phyloP scores from a whole-genome alignment of 306 rosid species.

The Quillaja saponaria region DNA sequence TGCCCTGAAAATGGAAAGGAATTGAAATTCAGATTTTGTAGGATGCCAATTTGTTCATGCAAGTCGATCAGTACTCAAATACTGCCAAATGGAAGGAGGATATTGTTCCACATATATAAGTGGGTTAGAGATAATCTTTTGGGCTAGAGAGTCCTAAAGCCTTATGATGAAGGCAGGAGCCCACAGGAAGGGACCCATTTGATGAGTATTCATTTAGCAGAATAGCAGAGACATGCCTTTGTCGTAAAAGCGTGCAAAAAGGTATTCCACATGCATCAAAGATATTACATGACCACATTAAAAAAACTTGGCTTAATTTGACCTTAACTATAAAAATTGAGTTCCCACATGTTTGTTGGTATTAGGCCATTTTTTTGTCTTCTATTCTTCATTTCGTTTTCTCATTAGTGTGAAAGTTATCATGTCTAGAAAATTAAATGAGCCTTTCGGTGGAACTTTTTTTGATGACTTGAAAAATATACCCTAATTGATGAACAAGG shows the following conservation, averaged over 20 bases:
- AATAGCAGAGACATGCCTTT: no score
- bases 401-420: slow-evolving; percentile 3
- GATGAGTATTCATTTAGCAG: slow-evolving; percentile 1
- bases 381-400: background rate
- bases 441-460: slow-evolving; percentile 48
- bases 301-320: slow-evolving; percentile 8
- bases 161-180: slow-evolving; percentile 24
- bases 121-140: slow-evolving; percentile 39
- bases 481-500: slow-evolving; percentile 30
- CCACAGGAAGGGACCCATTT: slow-evolving; percentile 32
- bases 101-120: slow-evolving; percentile 23
- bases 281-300: background rate
- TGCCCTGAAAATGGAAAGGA: background rate
- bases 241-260: slow-evolving; percentile 43
- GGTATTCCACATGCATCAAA: slow-evolving; percentile 4
- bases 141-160: slow-evolving; percentile 6
- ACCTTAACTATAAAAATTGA: background rate
- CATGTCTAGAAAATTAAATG: slow-evolving; percentile 7
- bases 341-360: slow-evolving; percentile 28
- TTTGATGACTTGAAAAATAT: slow-evolving; percentile 36
- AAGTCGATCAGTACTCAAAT: no score
- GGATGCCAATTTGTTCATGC: background rate
- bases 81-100: slow-evolving; percentile 37
- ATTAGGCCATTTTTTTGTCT: background rate
- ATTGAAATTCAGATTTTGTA: slow-evolving; percentile 1